These are phyloP conservation scores for Pelagophyceae sp. DNA, from an alignment of 352 stramenopile genomes.

Conservation along the genomic window DNA sequence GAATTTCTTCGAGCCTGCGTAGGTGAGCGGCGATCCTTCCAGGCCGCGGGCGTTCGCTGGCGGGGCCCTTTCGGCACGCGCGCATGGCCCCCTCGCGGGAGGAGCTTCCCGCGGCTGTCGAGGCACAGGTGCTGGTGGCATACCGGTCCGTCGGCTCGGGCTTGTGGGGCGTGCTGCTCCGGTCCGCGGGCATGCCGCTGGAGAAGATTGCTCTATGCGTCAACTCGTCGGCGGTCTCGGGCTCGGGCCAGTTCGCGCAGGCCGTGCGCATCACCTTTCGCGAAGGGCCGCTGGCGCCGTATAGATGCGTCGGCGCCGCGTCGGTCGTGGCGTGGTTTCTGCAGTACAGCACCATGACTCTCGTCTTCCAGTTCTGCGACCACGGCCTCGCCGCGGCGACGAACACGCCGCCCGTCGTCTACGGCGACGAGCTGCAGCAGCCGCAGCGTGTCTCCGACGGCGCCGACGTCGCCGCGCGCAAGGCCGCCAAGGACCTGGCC, in stretches of 20 bases:
- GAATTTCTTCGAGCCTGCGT: too few relatives aligned
- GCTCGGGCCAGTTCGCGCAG: conserved; percentile 43
- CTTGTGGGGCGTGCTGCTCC: not conserved
- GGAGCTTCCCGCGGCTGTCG: not conserved
- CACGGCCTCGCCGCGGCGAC: conserved; percentile 37
- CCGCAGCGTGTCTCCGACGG: not conserved
- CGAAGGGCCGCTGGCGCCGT: conserved; percentile 40
- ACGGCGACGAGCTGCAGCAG: conserved; percentile 47
- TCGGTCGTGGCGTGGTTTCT: conserved; percentile 49
- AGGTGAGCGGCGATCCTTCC: too few relatives aligned
- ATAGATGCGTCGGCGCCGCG: conserved; percentile 42
- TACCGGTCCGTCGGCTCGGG: not conserved
- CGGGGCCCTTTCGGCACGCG: too few relatives aligned
- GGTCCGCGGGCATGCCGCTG: conserved; percentile 39
- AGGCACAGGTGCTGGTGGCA: not conserved
- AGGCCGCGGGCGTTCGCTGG: too few relatives aligned
- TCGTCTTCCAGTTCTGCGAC: conserved; percentile 51
- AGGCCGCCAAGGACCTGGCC: conserved; percentile 36
- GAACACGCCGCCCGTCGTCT: conserved; percentile 39
- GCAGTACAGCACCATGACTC: conserved; percentile 48
- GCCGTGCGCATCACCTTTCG: conserved; percentile 42
- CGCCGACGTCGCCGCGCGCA: conserved; percentile 20
- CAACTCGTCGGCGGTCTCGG: conserved; percentile 48
- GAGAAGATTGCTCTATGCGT: conserved; percentile 54
- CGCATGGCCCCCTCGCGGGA: too few relatives aligned